A percentile compares a stretch with the other conserved stretches of the same genome.
These are phyloP conservation scores for Neofusicoccum cordaticola DNA, from an alignment of 2,329 filamentous ascomycete species.

Conservation along the genomic window DNA sequence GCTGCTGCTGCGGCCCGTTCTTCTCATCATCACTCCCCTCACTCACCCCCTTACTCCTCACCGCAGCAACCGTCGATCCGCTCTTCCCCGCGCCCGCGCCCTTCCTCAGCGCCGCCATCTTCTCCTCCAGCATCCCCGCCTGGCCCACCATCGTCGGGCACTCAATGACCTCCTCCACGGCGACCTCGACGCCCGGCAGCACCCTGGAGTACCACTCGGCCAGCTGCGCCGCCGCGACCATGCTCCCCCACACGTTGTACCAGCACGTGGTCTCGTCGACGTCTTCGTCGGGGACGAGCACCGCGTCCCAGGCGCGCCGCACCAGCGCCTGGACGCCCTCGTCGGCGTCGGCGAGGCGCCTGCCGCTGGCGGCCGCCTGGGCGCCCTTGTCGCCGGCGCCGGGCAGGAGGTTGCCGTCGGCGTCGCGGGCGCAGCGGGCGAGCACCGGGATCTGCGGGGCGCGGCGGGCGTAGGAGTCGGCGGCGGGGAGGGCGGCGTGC, in stretches of 20 bases:
- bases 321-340: constrained; percentile 32
- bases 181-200: constrained; percentile 16
- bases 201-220: constrained; percentile 27
- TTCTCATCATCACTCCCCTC: neutral
- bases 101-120: neutral
- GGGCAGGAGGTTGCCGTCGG: neutral
- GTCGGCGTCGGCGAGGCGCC: constrained; percentile 16
- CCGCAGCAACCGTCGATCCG: neutral
- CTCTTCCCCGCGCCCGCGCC: neutral
- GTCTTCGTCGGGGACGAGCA: no score
- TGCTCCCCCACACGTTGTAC: constrained; percentile 34
- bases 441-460: neutral
- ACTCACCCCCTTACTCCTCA: neutral
- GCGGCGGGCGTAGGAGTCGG: neutral
- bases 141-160: constrained; percentile 8
- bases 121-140: neutral
- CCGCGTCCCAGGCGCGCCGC: constrained; percentile 24
- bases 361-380: neutral
- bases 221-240: constrained; percentile 34
- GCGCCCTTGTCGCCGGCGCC: neutral
- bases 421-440: neutral
- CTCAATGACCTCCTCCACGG: constrained; percentile 1
- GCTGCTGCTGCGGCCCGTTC: neutral
- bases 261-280: constrained; percentile 24
- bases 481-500: constrained; percentile 27